phyloP scores from a whole-genome alignment of 805 yeast genomes.

The Teunomyces panamensis region DNA sequence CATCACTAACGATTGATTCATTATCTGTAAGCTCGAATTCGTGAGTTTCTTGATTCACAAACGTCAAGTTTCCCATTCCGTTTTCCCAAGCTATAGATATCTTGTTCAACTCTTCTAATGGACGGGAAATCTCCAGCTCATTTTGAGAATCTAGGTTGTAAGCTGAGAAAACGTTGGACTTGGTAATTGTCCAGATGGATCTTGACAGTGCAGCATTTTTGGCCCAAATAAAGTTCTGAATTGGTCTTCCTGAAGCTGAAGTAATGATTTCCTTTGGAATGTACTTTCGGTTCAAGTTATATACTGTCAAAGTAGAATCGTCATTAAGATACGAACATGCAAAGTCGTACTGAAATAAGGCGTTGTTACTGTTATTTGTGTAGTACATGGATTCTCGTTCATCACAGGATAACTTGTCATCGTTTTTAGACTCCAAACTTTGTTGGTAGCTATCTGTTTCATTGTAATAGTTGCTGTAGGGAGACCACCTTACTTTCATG shows the following conservation, averaged over 20 bases:
- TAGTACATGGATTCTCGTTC: constrained; percentile 17
- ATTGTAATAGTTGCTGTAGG: constrained; percentile 20
- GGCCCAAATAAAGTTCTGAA: constrained; percentile 45
- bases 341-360: constrained; percentile 57
- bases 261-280: constrained; percentile 70
- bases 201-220: constrained; percentile 18
- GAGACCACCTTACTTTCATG: constrained; percentile 67
- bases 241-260: constrained; percentile 42
- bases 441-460: constrained; percentile 5
- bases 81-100: constrained; percentile 59
- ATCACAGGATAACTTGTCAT: constrained; percentile 19
- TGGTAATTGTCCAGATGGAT: constrained; percentile 39
- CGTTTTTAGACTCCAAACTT: constrained; percentile 10
- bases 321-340: constrained; percentile 74
- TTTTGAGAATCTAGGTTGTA: constrained; percentile 26
- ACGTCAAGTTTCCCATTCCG: constrained; percentile 46
- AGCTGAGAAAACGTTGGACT: constrained; percentile 36
- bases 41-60: constrained; percentile 48
- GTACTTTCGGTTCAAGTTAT: constrained; percentile 66
- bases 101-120: constrained; percentile 50
- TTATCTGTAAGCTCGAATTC: constrained; percentile 32
- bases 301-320: constrained; percentile 66
- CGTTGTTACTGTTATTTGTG: constrained; percentile 16
- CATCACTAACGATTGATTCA: constrained; percentile 11
- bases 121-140: constrained; percentile 25